These are phyloP conservation scores for Erythrobasidium hasegawianum DNA, from an alignment of 1,284 basidiomycete species.

Conservation along the genomic window DNA sequence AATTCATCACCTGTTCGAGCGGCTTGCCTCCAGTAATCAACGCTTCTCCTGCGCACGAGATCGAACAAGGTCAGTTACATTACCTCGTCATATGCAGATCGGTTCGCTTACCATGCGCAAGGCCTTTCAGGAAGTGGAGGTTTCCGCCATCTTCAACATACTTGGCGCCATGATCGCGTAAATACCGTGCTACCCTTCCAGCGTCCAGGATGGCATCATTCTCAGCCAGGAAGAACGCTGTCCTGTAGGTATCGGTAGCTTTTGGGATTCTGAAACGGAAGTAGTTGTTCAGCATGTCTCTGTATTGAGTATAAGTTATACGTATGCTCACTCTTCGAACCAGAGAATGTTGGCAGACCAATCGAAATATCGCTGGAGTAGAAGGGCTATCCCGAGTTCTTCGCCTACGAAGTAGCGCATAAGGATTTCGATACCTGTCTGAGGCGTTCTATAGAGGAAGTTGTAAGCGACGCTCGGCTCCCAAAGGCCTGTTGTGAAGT, in stretches of 20 bases:
- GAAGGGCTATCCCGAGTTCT: slow-evolving; percentile 55
- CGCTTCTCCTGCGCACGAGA: slow-evolving; percentile 63
- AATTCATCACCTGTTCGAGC: slow-evolving; percentile 62
- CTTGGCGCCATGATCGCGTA: slow-evolving; percentile 24
- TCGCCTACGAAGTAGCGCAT: slow-evolving; percentile 33
- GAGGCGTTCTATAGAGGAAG: slow-evolving; percentile 68
- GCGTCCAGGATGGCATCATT: slow-evolving; percentile 74
- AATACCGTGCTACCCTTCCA: slow-evolving; percentile 43
- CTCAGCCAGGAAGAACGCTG: slow-evolving; percentile 70
- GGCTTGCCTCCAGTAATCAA: slow-evolving; percentile 59
- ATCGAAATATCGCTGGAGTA: slow-evolving; percentile 72
- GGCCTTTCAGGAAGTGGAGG: slow-evolving; percentile 58
- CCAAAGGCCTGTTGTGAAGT: slow-evolving; percentile 23
- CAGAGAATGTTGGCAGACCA: slow-evolving; percentile 69
- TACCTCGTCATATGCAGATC: too few relatives aligned
- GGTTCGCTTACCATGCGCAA: slow-evolving; percentile 66
- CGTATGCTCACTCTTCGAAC: slow-evolving; percentile 66
- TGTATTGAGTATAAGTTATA: too few relatives aligned
- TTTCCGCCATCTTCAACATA: slow-evolving; percentile 2
- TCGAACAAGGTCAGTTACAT: background rate
- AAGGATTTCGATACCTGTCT: slow-evolving; percentile 55
- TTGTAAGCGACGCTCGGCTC: slow-evolving; percentile 72
- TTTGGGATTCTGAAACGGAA: slow-evolving; percentile 68
- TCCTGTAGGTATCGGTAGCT: slow-evolving; percentile 55
- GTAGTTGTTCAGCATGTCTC: too few relatives aligned